Conservation (phyloP, 148 eudicot genomes). For the Silene latifolia region DNA sequence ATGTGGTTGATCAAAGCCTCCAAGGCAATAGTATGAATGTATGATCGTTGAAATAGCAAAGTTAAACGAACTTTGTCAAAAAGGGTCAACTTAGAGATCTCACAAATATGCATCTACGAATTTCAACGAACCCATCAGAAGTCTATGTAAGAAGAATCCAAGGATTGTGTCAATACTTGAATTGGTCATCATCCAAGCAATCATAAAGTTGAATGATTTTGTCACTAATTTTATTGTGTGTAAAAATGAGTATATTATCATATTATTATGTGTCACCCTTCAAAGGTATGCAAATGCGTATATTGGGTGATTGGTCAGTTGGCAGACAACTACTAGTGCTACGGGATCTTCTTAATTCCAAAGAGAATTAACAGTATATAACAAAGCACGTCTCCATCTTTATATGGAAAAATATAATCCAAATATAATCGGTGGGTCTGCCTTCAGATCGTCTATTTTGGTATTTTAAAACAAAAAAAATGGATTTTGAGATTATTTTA, state of each 20-base stretch:
- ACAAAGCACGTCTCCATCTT: constrained; percentile 22
- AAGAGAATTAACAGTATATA: constrained; percentile 3
- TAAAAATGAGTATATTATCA: not conserved
- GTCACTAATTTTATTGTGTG: constrained; percentile 16
- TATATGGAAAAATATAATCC: not conserved
- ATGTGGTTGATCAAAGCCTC: constrained; percentile 8
- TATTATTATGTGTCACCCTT: constrained; percentile 8
- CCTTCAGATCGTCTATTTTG: too few species aligned
- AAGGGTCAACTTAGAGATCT: constrained; percentile 19
- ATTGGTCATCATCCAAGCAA: constrained; percentile 29
- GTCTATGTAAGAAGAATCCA: not conserved
- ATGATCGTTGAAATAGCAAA: not conserved
- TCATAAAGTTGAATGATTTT: constrained; percentile 27
- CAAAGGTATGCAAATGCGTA: constrained; percentile 6
- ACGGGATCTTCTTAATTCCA: constrained; percentile 19
- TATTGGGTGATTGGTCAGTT: constrained; percentile 7
- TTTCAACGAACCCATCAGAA: constrained; percentile 9
- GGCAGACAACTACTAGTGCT: constrained; percentile 33
- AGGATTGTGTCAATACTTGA: constrained; percentile 19
- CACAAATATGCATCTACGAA: constrained; percentile 2
- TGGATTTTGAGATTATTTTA: too few species aligned
- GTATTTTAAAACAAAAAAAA: too few species aligned
- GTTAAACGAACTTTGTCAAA: not conserved
- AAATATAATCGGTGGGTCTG: not conserved
- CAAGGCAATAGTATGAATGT: not conserved